Percentiles rank a stretch among this genome's conserved stretches.
phyloP scores from a whole-genome alignment of 2,329 filamentous ascomycete genomes.

The Trichoderma citrinoviride region DNA sequence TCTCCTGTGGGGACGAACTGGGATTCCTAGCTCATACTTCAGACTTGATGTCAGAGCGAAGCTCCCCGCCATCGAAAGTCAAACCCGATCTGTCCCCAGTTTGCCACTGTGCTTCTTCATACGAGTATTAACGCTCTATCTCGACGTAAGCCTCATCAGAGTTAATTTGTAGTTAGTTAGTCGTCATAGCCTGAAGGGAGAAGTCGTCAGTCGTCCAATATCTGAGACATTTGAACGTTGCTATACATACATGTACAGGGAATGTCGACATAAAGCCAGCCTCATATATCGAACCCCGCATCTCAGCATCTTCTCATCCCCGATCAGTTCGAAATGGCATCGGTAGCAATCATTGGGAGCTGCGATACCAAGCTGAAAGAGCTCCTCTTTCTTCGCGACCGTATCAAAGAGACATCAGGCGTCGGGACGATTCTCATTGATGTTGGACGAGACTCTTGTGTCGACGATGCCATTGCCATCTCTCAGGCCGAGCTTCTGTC shows the following conservation, averaged over 20 bases:
- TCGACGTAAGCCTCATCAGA: background rate
- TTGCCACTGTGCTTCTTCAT: background rate
- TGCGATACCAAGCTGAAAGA: conserved; percentile 64
- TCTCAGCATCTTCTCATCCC: background rate
- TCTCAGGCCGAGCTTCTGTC: conserved; percentile 43
- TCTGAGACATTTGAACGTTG: background rate
- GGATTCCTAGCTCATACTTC: too few relatives aligned
- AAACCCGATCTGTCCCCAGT: background rate
- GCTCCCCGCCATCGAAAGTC: background rate
- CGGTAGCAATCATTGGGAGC: conserved; percentile 58
- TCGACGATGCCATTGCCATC: conserved; percentile 48
- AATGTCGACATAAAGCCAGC: background rate
- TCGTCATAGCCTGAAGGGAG: background rate
- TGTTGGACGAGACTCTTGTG: conserved; percentile 47
- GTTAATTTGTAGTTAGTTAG: background rate
- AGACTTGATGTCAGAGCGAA: background rate
- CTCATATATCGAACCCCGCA: background rate
- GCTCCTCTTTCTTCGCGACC: conserved; percentile 51
- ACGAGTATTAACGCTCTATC: background rate
- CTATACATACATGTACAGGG: background rate
- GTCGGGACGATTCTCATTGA: conserved; percentile 32
- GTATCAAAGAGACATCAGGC: conserved; percentile 37
- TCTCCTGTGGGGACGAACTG: too few relatives aligned
- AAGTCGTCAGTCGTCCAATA: background rate
- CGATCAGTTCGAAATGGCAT: conserved; percentile 28